These are phyloP conservation scores for Malus hybrid DNA, from an alignment of 331 rosid genomes.

Conservation along the genomic window DNA sequence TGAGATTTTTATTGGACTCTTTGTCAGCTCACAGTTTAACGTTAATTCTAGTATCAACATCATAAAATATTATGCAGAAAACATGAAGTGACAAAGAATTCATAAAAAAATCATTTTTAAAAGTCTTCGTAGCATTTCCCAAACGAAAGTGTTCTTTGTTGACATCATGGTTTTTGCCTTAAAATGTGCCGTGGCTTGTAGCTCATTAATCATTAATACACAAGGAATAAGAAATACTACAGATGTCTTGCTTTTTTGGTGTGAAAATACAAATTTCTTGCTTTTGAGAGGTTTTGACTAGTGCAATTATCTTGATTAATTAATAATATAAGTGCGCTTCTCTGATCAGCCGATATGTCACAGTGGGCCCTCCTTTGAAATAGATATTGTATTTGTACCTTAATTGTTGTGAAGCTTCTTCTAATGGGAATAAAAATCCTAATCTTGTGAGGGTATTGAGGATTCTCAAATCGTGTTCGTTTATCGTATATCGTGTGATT, in stretches of 20 bases:
- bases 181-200: no score
- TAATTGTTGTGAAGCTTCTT: no score
- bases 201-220: no score
- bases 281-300: no score
- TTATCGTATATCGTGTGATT: accelerated
- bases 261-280: not conserved
- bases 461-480: accelerated
- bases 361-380: not conserved
- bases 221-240: no score
- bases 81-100: accelerated
- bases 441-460: accelerated
- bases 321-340: not conserved
- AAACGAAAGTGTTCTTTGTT: no score
- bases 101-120: accelerated
- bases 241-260: not conserved
- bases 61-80: no score
- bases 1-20: accelerated
- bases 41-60: accelerated
- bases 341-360: not conserved
- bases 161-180: no score
- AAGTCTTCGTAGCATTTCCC: no score
- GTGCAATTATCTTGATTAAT: not conserved
- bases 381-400: not conserved
- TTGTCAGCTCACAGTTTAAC: no score
- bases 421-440: no score